These are phyloP conservation scores for Oehlia diaphana DNA, from an alignment of 192 early-diverging fungal genomes.

Conservation along the genomic window DNA sequence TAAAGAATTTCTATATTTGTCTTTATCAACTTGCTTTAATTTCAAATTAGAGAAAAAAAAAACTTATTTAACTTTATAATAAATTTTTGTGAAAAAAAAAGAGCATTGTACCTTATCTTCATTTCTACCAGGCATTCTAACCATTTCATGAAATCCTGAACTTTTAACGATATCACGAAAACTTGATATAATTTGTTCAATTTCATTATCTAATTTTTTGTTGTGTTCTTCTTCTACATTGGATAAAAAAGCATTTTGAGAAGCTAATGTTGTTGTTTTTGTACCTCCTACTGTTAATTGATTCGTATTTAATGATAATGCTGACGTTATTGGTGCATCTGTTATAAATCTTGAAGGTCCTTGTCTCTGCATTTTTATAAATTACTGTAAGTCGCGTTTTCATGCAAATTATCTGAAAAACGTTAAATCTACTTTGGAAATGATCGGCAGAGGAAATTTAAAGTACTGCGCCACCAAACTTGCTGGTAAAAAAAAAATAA, in stretches of 20 bases:
- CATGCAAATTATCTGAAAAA: no score
- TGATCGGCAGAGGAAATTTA: no score
- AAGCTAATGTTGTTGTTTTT: constrained; percentile 20
- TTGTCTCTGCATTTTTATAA: not conserved
- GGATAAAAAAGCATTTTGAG: constrained; percentile 23
- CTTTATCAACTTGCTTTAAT: constrained; percentile 25
- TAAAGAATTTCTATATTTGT: constrained; percentile 24
- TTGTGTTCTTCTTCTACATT: constrained; percentile 24
- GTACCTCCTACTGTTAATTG: not conserved
- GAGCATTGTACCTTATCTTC: not conserved
- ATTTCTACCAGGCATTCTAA: constrained; percentile 9
- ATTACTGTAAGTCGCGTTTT: no score
- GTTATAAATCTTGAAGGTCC: constrained; percentile 8
- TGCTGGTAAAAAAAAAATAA: no score
- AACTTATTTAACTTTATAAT: not conserved
- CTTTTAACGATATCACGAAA: constrained; percentile 20
- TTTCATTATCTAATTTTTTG: constrained; percentile 21
- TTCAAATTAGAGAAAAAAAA: not conserved
- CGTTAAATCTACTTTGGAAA: no score
- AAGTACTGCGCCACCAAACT: no score
- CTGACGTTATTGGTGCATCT: constrained; percentile 23
- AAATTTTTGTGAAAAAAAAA: not conserved
- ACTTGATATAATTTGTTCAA: constrained; percentile 12
- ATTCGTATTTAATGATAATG: not conserved
- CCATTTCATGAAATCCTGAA: constrained; percentile 5